phyloP scores from a whole-genome alignment of 2,329 filamentous ascomycete species.

The Hymenoscyphus fructigenus region DNA sequence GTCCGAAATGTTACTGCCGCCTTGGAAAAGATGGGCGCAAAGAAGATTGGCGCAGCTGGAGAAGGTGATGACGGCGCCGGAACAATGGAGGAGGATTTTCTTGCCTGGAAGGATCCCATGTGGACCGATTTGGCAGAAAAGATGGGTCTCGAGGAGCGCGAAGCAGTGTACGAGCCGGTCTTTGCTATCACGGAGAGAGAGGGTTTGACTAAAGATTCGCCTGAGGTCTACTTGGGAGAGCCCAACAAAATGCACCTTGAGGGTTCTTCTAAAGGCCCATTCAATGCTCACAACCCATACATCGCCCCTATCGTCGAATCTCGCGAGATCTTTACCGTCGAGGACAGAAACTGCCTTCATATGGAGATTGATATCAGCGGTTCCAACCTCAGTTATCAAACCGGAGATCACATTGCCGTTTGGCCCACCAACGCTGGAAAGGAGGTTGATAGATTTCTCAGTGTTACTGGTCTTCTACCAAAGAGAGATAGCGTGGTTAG shows the following conservation, averaged over 20 bases:
- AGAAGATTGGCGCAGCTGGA: slow-evolving; percentile 81
- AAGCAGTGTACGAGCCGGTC: slow-evolving; percentile 91
- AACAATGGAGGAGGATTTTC: slow-evolving; percentile 99
- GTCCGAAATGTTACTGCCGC: slow-evolving; percentile 86
- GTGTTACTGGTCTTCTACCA: slow-evolving; percentile 69
- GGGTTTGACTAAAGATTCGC: slow-evolving; percentile 69
- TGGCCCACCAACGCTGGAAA: slow-evolving; percentile 95
- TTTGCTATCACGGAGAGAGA: slow-evolving; percentile 80
- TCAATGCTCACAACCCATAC: slow-evolving; percentile 95
- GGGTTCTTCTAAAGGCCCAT: slow-evolving; percentile 79
- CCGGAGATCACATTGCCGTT: slow-evolving; percentile 93
- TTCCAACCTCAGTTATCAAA: slow-evolving; percentile 90
- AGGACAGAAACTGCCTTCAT: slow-evolving; percentile 92
- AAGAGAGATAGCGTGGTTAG: slow-evolving; percentile 82
- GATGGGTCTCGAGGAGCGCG: slow-evolving; percentile 90
- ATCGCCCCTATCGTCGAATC: slow-evolving; percentile 92
- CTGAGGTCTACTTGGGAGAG: slow-evolving; percentile 90
- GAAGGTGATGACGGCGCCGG: slow-evolving; percentile 97
- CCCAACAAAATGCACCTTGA: slow-evolving; percentile 96
- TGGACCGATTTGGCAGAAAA: slow-evolving; percentile 81
- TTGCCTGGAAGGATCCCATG: slow-evolving; percentile 99
- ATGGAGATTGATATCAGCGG: slow-evolving; percentile 90
- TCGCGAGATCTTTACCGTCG: slow-evolving; percentile 83
- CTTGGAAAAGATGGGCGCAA: slow-evolving; percentile 77
- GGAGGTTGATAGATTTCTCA: slow-evolving; percentile 87